A percentile compares a stretch with the other conserved stretches of the same genome.
Conservation (phyloP, 768 basidiomycete species). For the Hericium erinaceus region DNA sequence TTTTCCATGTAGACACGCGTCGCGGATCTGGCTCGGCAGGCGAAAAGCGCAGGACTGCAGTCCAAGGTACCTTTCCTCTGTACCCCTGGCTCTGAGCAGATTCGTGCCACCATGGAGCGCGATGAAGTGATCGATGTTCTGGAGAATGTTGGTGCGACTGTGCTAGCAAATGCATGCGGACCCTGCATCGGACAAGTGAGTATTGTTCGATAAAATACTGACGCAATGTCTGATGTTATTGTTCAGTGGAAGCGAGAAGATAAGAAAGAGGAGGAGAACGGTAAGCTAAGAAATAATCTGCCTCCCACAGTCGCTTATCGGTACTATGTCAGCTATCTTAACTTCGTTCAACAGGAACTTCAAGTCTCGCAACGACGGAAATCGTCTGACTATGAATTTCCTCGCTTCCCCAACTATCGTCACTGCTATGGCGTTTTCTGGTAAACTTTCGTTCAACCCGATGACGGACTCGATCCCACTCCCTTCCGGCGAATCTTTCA, state of each 20-base stretch:
- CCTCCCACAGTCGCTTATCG: slow-evolving; percentile 6
- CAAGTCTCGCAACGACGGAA: slow-evolving; percentile 96
- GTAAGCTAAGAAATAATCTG: slow-evolving; percentile 29
- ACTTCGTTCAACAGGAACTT: slow-evolving; percentile 97
- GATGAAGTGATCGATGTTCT: slow-evolving; percentile 78
- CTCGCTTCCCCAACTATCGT: slow-evolving; percentile 94
- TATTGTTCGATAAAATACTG: not conserved
- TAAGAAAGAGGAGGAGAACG: slow-evolving; percentile 83
- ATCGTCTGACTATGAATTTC: slow-evolving; percentile 93
- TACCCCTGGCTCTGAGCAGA: slow-evolving; percentile 91
- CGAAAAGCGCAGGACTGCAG: slow-evolving; percentile 71
- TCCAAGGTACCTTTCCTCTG: slow-evolving; percentile 82
- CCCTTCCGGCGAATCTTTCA: slow-evolving; percentile 71
- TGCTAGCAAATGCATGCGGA: slow-evolving; percentile 96
- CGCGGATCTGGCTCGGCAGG: slow-evolving; percentile 85
- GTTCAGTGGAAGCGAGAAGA: slow-evolving; percentile 87
- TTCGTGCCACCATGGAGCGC: slow-evolving; percentile 94
- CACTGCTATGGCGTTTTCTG: slow-evolving; percentile 96
- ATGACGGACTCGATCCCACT: slow-evolving; percentile 61
- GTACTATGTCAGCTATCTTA: slow-evolving; percentile 58
- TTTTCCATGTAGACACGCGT: slow-evolving; percentile 64
- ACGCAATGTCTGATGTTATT: not conserved
- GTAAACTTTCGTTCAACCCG: slow-evolving; percentile 90
- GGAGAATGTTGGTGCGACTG: slow-evolving; percentile 85
- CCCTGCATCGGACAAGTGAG: slow-evolving; percentile 92